Base-by-base conservation (phyloP, 148 eudicot genomes). In the Diospyros lotus region DNA sequence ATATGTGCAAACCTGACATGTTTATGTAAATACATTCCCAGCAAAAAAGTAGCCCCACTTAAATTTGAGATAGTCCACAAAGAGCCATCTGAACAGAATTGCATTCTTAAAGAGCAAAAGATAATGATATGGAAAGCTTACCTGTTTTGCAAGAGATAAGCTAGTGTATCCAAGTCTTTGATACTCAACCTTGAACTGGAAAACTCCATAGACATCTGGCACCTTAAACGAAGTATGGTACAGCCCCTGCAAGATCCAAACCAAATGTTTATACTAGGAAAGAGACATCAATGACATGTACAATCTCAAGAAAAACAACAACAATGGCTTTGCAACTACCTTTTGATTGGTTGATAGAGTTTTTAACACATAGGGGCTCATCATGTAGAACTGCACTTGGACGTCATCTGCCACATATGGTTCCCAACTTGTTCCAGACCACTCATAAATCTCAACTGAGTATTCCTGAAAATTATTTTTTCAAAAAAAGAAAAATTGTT, bases 341-440 rank as follows among this genome's bases (percentile, higher is more conserved):
- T 77, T 79, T 78, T 76, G 59, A 72, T 81, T 60, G 7, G 79
- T 89, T 54, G 94, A 85, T 58, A 93, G 69, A 40, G 92, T 88
- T 82, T 89, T 93, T 82, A 93, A 78, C n/a, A 93, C 96, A 84
- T 89, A 93, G 74, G 98, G 98, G 81, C 98, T 93, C 96, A 93
- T 93, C 94, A 91, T 87, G 83, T 86, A 93, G 79, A 89, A 88
- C 79, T 89, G 90, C 56, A 89, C 77, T 76, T 87, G 92, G 14
- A 88, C 86, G 65, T 88, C 93, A 78, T 86, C 63, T 9, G 92
- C 82, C 74, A 83, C 86, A 73, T 93, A 88, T 77, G 98, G 98
- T 81, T 86, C 89, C 98, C 98, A 93, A 71, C 87, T 89, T 53
- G 82, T 77, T 38, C 98, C 98, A 73, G 96, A 85, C 98, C 98